Conservation (phyloP, 2,329 filamentous ascomycete genomes). For the Aspergillus floridensis region DNA sequence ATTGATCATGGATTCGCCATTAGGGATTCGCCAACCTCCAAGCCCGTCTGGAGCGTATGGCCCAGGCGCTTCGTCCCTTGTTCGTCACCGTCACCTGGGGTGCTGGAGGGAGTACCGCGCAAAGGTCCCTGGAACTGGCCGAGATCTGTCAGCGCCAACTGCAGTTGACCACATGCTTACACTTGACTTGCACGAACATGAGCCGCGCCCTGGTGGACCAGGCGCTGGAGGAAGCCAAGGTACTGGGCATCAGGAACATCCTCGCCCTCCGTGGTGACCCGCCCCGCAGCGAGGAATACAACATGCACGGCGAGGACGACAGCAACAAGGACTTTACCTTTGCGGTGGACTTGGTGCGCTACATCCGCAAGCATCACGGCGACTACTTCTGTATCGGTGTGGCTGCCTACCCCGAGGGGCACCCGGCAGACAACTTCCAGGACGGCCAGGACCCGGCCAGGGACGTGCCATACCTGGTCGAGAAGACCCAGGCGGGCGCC, state of each 20-base stretch:
- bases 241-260: constrained; percentile 87
- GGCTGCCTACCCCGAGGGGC: constrained; percentile 91
- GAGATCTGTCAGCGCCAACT: constrained; percentile 93
- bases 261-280: constrained; percentile 89
- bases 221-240: constrained; percentile 86
- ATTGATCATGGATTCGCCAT: constrained; percentile 15
- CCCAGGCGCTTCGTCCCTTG: constrained; percentile 80
- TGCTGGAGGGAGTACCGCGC: constrained; percentile 85
- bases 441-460: constrained; percentile 64
- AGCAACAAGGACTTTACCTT: constrained; percentile 79
- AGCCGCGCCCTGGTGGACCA: constrained; percentile 80
- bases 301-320: constrained; percentile 59
- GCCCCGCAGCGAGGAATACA: constrained; percentile 84
- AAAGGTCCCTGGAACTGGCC: constrained; percentile 88
- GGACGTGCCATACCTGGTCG: constrained; percentile 83
- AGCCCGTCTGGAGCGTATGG: constrained; percentile 91
- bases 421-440: constrained; percentile 86
- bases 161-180: constrained; percentile 88
- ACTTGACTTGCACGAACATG: constrained; percentile 98
- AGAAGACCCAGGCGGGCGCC: constrained; percentile 86
- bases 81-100: constrained; percentile 99
- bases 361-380: constrained; percentile 80
- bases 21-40: constrained; percentile 88
- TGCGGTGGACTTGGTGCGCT: constrained; percentile 83
- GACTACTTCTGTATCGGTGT: constrained; percentile 97